Evolutionary conservation across 1,284 basidiomycete species (phyloP), one percentile per base, ranked within the genome.

Genomic region (Ustilago sp.): DNA sequence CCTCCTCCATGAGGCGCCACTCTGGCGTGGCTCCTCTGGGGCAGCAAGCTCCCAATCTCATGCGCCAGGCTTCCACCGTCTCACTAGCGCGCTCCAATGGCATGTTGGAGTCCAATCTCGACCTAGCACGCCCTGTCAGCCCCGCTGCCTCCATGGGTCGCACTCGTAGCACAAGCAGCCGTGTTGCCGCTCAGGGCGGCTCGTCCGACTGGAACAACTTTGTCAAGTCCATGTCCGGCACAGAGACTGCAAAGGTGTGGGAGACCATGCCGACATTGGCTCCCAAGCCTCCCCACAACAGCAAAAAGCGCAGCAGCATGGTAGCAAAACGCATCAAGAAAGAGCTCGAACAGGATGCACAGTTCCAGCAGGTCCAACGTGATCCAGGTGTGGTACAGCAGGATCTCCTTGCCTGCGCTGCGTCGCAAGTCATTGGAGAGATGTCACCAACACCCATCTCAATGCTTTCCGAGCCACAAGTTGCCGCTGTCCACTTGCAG

Each of bases 271-370:
- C 68, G 5, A 73, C 66, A 3, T 52, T 72, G 43, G 69, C 65
- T 17, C 68, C 68, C 34, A 61, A 73, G 50, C 59, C 62, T n/a
- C 19, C 65, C 15, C 63, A 61, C 4, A 58, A 59, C 28, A 38
- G 35, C 19, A 59, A 65, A 15, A 77, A 64, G 58, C 59, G 68
- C 59, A 74, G 77, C 70, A 69, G 71, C 36, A 72, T 80, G 59
- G 77, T 75, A n/a, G 74, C 73, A 3, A 72, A 56, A 9, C 69
- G 81, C 2, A 36, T 83, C 36, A 77, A 69, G 41, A 81, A 77
- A 61, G 81, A 83, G 68, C 66, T 83, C 50, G 63, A 83, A 53
- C 72, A 82, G 48, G 81, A 83, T 19, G 81, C 81, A 8, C 75
- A 78, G 48, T 80, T 39, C 36, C 79, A 83, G 51, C 81, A 81